These are phyloP conservation scores for Marasmius sp. DNA, from an alignment of 1,284 basidiomycete genomes.

Conservation along the genomic window DNA sequence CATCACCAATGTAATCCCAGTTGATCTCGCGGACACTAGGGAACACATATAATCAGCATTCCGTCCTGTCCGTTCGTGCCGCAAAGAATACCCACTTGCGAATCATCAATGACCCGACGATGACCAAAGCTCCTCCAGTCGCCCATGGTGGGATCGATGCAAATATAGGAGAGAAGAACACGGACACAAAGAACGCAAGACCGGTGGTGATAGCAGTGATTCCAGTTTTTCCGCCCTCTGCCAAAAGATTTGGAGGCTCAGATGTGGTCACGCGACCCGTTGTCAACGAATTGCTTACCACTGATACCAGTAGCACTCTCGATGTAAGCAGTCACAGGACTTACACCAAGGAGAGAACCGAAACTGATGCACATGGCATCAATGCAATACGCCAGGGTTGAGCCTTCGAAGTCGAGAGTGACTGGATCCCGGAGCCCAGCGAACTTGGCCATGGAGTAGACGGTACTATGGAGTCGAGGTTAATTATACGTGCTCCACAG, in stretches of 20 bases:
- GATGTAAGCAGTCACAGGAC: constrained; percentile 86
- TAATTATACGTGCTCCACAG: neutral
- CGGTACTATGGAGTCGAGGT: constrained; percentile 57
- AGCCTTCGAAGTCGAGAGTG: constrained; percentile 87
- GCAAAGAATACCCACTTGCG: constrained; percentile 53
- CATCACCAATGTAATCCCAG: constrained; percentile 87
- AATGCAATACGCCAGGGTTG: constrained; percentile 82
- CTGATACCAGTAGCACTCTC: constrained; percentile 81
- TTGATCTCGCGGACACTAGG: constrained; percentile 77
- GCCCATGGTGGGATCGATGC: constrained; percentile 88
- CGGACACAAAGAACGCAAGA: constrained; percentile 79
- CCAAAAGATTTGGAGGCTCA: constrained; percentile 22
- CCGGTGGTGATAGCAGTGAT: constrained; percentile 78
- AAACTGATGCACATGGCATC: constrained; percentile 83
- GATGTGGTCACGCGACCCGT: neutral
- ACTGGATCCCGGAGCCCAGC: constrained; percentile 85
- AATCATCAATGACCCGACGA: constrained; percentile 90
- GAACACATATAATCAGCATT: neutral
- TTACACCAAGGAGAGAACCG: constrained; percentile 83
- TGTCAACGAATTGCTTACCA: constrained; percentile 35
- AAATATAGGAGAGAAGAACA: constrained; percentile 92
- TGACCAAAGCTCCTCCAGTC: constrained; percentile 83
- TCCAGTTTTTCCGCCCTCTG: constrained; percentile 88
- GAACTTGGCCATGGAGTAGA: constrained; percentile 92
- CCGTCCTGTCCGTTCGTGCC: neutral